phyloP scores from a whole-genome alignment of 1,139 yeast genomes.

The Nakaseomyces kungkrabaensis region DNA sequence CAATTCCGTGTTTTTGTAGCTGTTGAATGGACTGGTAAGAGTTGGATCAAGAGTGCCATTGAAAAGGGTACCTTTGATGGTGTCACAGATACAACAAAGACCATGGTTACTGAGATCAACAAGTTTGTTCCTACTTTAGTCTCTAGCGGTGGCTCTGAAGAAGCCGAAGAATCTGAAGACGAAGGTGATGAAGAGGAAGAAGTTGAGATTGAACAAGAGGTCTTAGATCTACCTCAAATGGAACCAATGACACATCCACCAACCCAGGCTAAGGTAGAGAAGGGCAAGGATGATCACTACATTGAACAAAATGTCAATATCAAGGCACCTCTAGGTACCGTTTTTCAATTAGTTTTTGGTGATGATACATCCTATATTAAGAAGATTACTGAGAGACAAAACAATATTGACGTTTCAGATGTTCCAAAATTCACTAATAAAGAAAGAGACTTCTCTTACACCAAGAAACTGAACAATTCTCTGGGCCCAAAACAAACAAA shows the following conservation, averaged over 20 bases:
- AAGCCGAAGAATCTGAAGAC: background rate
- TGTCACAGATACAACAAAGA: constrained; percentile 46
- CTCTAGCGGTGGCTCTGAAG: background rate
- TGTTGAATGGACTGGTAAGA: constrained; percentile 65
- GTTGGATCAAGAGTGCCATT: constrained; percentile 42
- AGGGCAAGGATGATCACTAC: constrained; percentile 53
- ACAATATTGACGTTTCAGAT: constrained; percentile 56
- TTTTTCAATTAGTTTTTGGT: constrained; percentile 64
- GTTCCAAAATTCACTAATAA: constrained; percentile 41
- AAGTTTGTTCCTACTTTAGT: constrained; percentile 6
- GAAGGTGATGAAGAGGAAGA: background rate
- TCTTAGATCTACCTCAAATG: constrained; percentile 29
- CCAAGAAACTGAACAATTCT: constrained; percentile 71
- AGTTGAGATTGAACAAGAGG: constrained; percentile 1
- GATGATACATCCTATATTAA: constrained; percentile 51
- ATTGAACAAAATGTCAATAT: constrained; percentile 44
- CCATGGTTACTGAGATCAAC: constrained; percentile 37
- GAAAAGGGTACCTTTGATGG: constrained; percentile 60
- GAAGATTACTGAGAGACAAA: constrained; percentile 52
- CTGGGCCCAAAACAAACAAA: constrained; percentile 93
- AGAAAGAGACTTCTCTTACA: constrained; percentile 58
- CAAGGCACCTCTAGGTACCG: constrained; percentile 72
- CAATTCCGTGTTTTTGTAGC: constrained; percentile 51
- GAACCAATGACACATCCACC: constrained; percentile 54
- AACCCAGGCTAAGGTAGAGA: constrained; percentile 41